Base-by-base conservation (phyloP, 139 green algal species). In the Coelastrella sp. region DNA sequence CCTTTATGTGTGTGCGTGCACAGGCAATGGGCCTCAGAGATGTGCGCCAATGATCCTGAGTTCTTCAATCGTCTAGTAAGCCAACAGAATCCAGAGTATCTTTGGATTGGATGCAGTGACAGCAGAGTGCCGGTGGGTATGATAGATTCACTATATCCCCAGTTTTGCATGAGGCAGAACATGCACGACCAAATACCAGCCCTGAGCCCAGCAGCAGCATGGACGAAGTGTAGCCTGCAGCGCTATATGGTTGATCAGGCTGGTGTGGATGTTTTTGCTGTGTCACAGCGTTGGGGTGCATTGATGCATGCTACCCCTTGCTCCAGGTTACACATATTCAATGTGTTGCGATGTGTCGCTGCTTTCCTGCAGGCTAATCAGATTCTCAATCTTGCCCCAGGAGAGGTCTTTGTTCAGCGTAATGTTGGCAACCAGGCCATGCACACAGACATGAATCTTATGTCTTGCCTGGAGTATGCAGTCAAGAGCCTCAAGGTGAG, bases 101-200 rank as follows among this genome's bases (percentile, higher is more conserved):
- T 97, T 3, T 96, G 93, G 94, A 96, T 97, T 81, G 94, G 94
- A 27, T 97, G 94, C 85, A 87, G 89, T 2, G 94, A 97, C 88
- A 93, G 86, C 0, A 88, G 94, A 3, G 93, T 96, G 27, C 89
- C 91, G 60, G 89, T 93, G 74, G 45, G 89, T 79, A 23, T 57
- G 45, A 57, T n/a, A n/a, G n/a, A n/a, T n/a, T n/a, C n/a, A n/a
- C n/a, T n/a, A n/a, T n/a, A n/a, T n/a, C n/a, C n/a, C n/a, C n/a
- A n/a, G n/a, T n/a, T n/a, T n/a, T n/a, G n/a, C n/a, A n/a, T n/a
- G n/a, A n/a, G n/a, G n/a, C n/a, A n/a, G n/a, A n/a, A n/a, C n/a
- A n/a, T n/a, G n/a, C n/a, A n/a, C n/a, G n/a, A n/a, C n/a, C n/a
- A n/a, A n/a, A n/a, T n/a, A n/a, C n/a, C n/a, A n/a, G n/a, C n/a